Base-by-base conservation (phyloP, 371 early-diverging fungal genomes). In the Entomophthora muscae region DNA sequence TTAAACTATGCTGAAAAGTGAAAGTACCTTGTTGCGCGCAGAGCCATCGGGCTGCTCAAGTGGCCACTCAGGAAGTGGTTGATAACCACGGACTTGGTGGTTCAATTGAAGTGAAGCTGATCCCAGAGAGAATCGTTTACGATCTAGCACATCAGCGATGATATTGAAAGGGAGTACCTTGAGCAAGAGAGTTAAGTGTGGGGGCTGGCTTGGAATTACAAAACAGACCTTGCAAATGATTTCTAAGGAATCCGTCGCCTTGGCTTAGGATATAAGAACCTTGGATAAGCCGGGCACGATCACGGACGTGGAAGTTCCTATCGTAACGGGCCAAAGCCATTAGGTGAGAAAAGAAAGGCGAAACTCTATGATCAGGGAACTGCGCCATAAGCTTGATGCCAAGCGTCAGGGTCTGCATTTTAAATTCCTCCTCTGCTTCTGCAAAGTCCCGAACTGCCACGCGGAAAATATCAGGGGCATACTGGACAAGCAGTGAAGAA, bases 311-410 rank as follows among this genome's bases (percentile, higher is more conserved):
- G 65, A 86, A 93, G 66, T 83, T 79, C 21, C 78, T 69, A 69
- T 97, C 98, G 66, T 87, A 95, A 31, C 90, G 77, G 0, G 94
- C 94, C 63, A 97, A 73, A 33, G 88, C 80, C 33, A 91, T 78
- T 23, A 90, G 70, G 69, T 93, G 88, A 59, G 83, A 77, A 60
- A 85, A 80, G 27, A 87, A 71, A 1, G 77, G 68, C 28, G 73
- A 73, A 1, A 76, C 78, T 13, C 32, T 58, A 33, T 74, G 70
- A 1, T 61, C 66, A 0, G 79, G 75, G 64, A 78, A 79, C 67
- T 72, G 71, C 53, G 75, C 75, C 3, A 81, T 68, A 1, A 89
- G 68, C 66, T 88, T 83, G 13, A 83, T 85, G 10, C 85, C 89
- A 2, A 95, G 75, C 32, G 84, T 88, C 32, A 95, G 66, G 1